These are phyloP conservation scores for Herpetomonas samuelpessoai DNA, from an alignment of 208 protist species.

Conservation along the genomic window DNA sequence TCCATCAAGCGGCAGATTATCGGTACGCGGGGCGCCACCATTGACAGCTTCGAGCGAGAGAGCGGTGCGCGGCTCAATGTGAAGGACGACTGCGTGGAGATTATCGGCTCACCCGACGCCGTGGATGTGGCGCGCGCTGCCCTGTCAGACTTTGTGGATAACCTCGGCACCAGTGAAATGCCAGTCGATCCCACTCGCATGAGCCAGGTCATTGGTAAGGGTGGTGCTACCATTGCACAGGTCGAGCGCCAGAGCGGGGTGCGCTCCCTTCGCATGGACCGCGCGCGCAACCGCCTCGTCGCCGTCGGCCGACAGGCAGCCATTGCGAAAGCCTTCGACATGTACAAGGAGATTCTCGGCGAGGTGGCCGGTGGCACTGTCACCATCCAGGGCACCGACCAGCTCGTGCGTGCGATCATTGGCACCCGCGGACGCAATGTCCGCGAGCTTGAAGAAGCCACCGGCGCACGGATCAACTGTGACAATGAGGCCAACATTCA, in stretches of 20 bases:
- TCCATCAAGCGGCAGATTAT: slow-evolving; percentile 25
- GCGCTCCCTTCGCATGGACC: slow-evolving; percentile 26
- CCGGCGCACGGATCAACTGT: slow-evolving; percentile 32
- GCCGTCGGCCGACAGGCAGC: background rate
- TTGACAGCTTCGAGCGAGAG: slow-evolving; percentile 33
- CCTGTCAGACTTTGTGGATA: slow-evolving; percentile 24
- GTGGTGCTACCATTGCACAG: slow-evolving; percentile 31
- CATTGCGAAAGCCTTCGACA: background rate
- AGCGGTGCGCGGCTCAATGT: slow-evolving; percentile 40
- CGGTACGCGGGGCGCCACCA: slow-evolving; percentile 33
- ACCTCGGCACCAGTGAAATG: slow-evolving; percentile 22
- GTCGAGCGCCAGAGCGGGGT: slow-evolving; percentile 36
- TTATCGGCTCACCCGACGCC: slow-evolving; percentile 26
- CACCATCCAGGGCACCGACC: slow-evolving; percentile 30
- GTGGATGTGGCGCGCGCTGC: slow-evolving; percentile 19
- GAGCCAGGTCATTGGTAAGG: slow-evolving; percentile 35
- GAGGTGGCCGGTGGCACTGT: slow-evolving; percentile 14
- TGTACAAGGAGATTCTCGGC: background rate
- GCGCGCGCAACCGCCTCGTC: slow-evolving; percentile 5
- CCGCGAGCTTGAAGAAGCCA: slow-evolving; percentile 29
- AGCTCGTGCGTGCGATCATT: slow-evolving; percentile 24
- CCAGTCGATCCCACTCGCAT: slow-evolving; percentile 13
- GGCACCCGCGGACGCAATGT: slow-evolving; percentile 30
- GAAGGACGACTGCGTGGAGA: slow-evolving; percentile 12
- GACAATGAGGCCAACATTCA: slow-evolving; percentile 23